Evolutionary conservation across 345 rosid genomes (phyloP).

Genomic region (Anacardium occidentale): DNA sequence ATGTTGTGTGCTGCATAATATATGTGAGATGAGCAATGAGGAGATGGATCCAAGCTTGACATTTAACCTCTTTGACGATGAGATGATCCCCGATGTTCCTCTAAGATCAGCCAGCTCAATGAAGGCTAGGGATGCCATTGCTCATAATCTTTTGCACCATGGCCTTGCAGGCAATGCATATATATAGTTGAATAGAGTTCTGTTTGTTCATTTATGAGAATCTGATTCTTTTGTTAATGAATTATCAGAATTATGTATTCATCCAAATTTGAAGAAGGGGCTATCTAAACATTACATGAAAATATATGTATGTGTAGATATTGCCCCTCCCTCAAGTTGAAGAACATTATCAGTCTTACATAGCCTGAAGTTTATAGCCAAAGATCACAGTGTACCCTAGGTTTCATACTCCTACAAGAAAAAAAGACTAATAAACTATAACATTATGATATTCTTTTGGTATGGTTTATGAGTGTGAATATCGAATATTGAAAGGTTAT

Average conservation of each 20-base stretch:
- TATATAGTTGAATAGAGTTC: constrained; percentile 22
- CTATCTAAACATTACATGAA: not conserved
- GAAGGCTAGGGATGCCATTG: constrained; percentile 71
- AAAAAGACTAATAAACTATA: constrained; percentile 12
- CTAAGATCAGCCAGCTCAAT: constrained; percentile 48
- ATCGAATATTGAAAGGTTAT: not conserved
- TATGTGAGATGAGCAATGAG: constrained; percentile 63
- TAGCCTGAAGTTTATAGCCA: constrained; percentile 19
- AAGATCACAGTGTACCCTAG: constrained; percentile 20
- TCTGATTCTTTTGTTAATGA: constrained; percentile 22
- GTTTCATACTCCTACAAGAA: constrained; percentile 12
- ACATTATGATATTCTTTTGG: constrained; percentile 12
- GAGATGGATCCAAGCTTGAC: constrained; percentile 44
- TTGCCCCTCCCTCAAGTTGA: constrained; percentile 20
- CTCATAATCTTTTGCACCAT: constrained; percentile 73
- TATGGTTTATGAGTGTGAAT: not conserved
- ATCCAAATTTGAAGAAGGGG: constrained; percentile 23
- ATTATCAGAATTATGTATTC: constrained; percentile 5
- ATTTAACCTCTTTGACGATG: constrained; percentile 61
- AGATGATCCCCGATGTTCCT: constrained; percentile 57
- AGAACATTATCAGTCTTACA: not conserved
- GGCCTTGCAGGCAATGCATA: constrained; percentile 73
- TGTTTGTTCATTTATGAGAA: constrained; percentile 4
- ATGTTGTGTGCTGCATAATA: constrained; percentile 75
- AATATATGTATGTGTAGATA: not conserved